Evolutionary conservation across 768 basidiomycete genomes (phyloP).

Genomic region (Lepiota subincarnata): DNA sequence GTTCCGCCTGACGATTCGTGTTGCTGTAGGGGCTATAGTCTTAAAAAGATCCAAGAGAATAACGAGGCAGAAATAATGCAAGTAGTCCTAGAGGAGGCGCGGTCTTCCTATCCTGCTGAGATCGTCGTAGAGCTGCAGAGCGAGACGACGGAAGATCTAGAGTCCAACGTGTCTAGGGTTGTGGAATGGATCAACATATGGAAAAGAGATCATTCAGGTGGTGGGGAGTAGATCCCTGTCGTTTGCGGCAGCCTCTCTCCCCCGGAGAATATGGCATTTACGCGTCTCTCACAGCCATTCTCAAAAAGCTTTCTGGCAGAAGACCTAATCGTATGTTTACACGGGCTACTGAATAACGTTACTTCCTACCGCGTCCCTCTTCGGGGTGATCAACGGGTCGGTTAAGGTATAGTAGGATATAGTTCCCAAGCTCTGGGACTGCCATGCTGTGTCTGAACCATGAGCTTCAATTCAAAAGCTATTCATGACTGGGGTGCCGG

Average conservation of each 20-base stretch:
- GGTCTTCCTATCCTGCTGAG: conserved; percentile 77
- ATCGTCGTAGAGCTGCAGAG: conserved; percentile 84
- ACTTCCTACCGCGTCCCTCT: too few species aligned
- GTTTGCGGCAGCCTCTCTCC: too few species aligned
- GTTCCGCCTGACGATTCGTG: conserved; percentile 6
- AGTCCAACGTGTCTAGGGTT: conserved; percentile 83
- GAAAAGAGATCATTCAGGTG: conserved; percentile 37
- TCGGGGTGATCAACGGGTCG: too few species aligned
- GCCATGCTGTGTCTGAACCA: too few species aligned
- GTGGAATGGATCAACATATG: conserved; percentile 85
- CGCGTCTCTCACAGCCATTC: too few species aligned
- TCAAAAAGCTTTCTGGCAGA: too few species aligned
- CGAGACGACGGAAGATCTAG: conserved; percentile 73
- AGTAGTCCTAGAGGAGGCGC: conserved; percentile 84
- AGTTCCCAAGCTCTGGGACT: too few species aligned
- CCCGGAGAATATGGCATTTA: too few species aligned
- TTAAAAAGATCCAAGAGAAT: conserved; percentile 97
- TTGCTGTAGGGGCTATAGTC: conserved; percentile 63
- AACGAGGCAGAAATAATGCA: conserved; percentile 99
- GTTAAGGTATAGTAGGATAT: too few species aligned
- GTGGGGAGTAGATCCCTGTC: conserved; percentile 1
- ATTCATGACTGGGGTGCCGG: too few species aligned
- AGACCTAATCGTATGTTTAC: not conserved
- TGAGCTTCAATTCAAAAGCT: too few species aligned
- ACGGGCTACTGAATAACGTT: not conserved